These are phyloP conservation scores for Pseudognaphalium luteoalbum DNA, from an alignment of 129 eudicot genomes.

Conservation along the genomic window DNA sequence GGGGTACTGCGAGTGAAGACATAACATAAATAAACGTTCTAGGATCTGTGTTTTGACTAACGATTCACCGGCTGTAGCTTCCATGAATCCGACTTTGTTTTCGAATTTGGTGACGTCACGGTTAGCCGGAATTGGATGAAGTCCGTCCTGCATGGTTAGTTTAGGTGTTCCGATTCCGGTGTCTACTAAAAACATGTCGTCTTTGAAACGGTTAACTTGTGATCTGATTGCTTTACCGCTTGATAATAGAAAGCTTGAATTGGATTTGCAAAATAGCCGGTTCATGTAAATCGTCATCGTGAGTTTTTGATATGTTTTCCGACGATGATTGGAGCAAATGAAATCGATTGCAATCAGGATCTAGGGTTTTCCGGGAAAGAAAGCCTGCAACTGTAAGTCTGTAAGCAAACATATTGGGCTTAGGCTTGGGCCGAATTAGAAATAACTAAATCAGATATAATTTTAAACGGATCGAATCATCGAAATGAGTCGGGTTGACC, in stretches of 20 bases:
- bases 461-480: too few species aligned
- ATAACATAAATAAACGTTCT: conserved; percentile 35
- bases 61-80: conserved; percentile 31
- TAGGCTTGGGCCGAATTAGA: conserved; percentile 16
- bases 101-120: conserved; percentile 24
- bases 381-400: too few species aligned
- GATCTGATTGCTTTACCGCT: conserved; percentile 40
- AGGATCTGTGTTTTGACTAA: conserved; percentile 35
- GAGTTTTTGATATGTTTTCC: neutral
- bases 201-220: conserved; percentile 38
- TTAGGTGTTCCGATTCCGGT: conserved; percentile 47
- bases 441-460: neutral
- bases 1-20: too few species aligned
- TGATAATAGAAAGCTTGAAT: conserved; percentile 42
- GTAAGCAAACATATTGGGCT: conserved; percentile 9
- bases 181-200: conserved; percentile 40
- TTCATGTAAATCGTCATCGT: conserved; percentile 51
- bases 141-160: conserved; percentile 39
- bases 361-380: conserved; percentile 18
- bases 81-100: conserved; percentile 43
- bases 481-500: too few species aligned
- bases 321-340: neutral
- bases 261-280: conserved; percentile 44
- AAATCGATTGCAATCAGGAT: conserved; percentile 4
- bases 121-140: conserved; percentile 25